Percentiles rank a stretch among this genome's conserved stretches.
phyloP scores from a whole-genome alignment of 139 green algal genomes.

The Tetradesmus obliquus region DNA sequence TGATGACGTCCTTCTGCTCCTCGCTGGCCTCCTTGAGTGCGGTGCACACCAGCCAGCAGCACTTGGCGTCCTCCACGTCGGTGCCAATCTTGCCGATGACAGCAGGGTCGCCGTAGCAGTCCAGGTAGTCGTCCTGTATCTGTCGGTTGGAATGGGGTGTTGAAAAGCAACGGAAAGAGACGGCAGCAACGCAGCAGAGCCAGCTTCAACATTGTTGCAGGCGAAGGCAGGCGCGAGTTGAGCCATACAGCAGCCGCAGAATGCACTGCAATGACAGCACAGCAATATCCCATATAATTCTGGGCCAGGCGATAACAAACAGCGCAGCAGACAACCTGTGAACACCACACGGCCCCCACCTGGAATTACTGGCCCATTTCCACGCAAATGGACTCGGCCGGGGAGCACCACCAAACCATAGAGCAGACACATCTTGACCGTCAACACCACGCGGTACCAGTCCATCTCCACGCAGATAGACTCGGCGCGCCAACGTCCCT shows the following conservation, averaged over 20 bases:
- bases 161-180: background rate
- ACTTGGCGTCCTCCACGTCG: slow-evolving; percentile 99
- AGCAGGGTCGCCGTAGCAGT: slow-evolving; percentile 95
- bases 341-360: slow-evolving; percentile 47
- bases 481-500: no score
- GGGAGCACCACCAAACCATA: slow-evolving; percentile 30
- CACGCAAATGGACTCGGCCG: slow-evolving; percentile 86
- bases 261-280: background rate
- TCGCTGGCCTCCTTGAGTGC: slow-evolving; percentile 83
- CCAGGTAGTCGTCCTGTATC: slow-evolving; percentile 99
- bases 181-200: background rate
- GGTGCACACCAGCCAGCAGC: slow-evolving; percentile 97
- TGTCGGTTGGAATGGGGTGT: slow-evolving; percentile 42
- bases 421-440: no score
- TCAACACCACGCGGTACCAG: no score
- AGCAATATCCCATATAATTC: background rate
- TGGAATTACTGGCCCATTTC: slow-evolving; percentile 98
- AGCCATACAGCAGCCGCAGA: background rate
- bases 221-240: background rate
- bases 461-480: no score
- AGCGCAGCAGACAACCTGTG: background rate
- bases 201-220: background rate
- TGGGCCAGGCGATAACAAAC: background rate
- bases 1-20: slow-evolving; percentile 87
- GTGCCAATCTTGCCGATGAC: slow-evolving; percentile 98